Evolutionary conservation across 768 basidiomycete species (phyloP), one percentile per base, ranked within the genome.

Genomic region (Neoboletus brunneissimus): DNA sequence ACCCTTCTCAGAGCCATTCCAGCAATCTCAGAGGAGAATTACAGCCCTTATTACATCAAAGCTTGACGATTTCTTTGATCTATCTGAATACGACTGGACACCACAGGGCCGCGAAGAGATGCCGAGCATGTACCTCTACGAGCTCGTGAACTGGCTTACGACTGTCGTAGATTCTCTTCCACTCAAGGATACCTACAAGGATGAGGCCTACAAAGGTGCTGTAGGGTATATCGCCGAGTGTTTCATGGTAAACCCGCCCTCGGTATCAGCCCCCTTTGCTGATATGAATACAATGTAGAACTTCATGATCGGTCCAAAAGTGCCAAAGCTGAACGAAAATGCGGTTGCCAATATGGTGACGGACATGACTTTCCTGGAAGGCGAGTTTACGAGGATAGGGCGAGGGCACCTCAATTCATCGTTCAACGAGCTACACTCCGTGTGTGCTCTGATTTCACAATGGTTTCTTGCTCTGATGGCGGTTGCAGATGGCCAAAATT

Each of bases 31-130:
- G 46, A 76, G 78, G 32, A 88, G 93, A 5, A 90, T 98, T 62
- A 86, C 88, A 18, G 79, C 79, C 12, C 80, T 96, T 43, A 95
- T 98, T 65, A 83, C 85, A 9, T 89, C 89, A 22, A 98, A 99
- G 69, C 85, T 98, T 8, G 91, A 96, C 66, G 91, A 94, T 63
- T 96, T 96, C 76, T 96, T 97, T 69, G 97, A 93, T 57, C 79
- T 96, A 42, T 89, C 95, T 5, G 92, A 96, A 73, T 98, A 98
- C 69, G 87, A 95, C 64, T 98, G 94, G 94, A 89, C 87, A 35
- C 89, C 93, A 10, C 75, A 78, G 34, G 70, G 76, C 12, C 82
- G 84, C 34, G 88, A 91, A 67, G 79, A 81, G 55, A 84, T 84
- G 35, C 93, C 95, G 43, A 95, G 92, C 81, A 88, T 89, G 82